phyloP scores from a whole-genome alignment of 2,329 filamentous ascomycete genomes.

The Incumbomyces lentus region DNA sequence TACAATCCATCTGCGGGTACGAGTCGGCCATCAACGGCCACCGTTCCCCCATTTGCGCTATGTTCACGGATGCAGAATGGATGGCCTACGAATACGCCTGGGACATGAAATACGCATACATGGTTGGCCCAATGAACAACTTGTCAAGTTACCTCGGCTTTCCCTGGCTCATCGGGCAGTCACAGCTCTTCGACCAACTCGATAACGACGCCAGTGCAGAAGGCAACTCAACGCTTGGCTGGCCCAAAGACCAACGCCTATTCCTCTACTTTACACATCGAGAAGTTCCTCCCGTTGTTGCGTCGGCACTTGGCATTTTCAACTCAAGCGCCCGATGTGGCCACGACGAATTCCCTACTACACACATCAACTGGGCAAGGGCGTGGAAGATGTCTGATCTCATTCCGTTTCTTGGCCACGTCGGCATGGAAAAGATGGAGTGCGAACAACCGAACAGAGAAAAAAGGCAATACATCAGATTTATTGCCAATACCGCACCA shows the following conservation, averaged over 20 bases:
- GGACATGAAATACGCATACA: slow-evolving; percentile 59
- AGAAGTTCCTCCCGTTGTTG: slow-evolving; percentile 54
- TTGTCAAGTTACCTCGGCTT: slow-evolving; percentile 48
- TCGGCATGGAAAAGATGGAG: slow-evolving; percentile 53
- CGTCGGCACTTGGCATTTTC: slow-evolving; percentile 51
- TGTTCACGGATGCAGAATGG: slow-evolving; percentile 53
- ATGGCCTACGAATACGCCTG: slow-evolving; percentile 56
- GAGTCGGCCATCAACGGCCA: slow-evolving; percentile 57
- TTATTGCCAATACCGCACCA: slow-evolving; percentile 53
- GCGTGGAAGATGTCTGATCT: slow-evolving; percentile 48
- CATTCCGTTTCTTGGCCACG: slow-evolving; percentile 54
- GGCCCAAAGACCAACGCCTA: slow-evolving; percentile 43
- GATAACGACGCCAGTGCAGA: slow-evolving; percentile 38
- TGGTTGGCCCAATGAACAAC: slow-evolving; percentile 42
- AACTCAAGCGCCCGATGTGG: slow-evolving; percentile 49
- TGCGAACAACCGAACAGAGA: slow-evolving; percentile 30
- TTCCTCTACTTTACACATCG: slow-evolving; percentile 56
- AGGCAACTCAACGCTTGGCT: slow-evolving; percentile 39
- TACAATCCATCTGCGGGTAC: slow-evolving; percentile 62
- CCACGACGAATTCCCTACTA: slow-evolving; percentile 45
- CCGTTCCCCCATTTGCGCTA: slow-evolving; percentile 51
- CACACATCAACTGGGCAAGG: slow-evolving; percentile 37
- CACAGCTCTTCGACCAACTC: slow-evolving; percentile 40
- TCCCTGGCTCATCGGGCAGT: slow-evolving; percentile 30
- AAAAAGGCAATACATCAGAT: slow-evolving; percentile 36